These are phyloP conservation scores for Nothophoma quercina DNA, from an alignment of 2,329 filamentous ascomycete species.

Conservation along the genomic window DNA sequence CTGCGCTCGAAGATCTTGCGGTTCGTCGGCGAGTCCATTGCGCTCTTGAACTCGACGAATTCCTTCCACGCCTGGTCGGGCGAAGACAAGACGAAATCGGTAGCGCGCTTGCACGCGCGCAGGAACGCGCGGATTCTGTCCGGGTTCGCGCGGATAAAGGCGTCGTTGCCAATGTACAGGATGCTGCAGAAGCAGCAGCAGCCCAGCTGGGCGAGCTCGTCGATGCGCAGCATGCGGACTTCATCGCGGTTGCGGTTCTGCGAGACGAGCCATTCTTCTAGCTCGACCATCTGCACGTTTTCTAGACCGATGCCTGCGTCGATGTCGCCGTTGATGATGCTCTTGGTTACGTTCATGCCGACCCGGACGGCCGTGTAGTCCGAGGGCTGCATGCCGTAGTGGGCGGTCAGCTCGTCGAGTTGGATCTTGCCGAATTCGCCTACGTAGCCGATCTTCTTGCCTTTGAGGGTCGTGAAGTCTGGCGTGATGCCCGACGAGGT, in stretches of 20 bases:
- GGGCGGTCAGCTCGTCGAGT: conserved; percentile 79
- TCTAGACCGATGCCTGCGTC: conserved; percentile 80
- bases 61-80: conserved; percentile 71
- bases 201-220: conserved; percentile 78
- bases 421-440: conserved; percentile 84
- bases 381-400: conserved; percentile 75
- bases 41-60: conserved; percentile 75
- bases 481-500: conserved; percentile 76
- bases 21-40: conserved; percentile 73
- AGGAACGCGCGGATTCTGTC: conserved; percentile 73
- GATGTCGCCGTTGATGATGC: conserved; percentile 75
- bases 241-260: conserved; percentile 71
- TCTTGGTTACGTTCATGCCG: conserved; percentile 82
- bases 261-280: conserved; percentile 74
- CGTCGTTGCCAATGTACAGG: conserved; percentile 80
- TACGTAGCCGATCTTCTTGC: conserved; percentile 80
- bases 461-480: conserved; percentile 77
- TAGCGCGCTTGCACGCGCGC: conserved; percentile 76
- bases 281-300: conserved; percentile 84
- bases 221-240: conserved; percentile 82
- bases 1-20: conserved; percentile 82
- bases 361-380: conserved; percentile 81
- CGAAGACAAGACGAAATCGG: conserved; percentile 72
- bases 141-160: conserved; percentile 70
- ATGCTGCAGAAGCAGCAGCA: conserved; percentile 88